Conservation (phyloP, 306 rosid species). For the Vigna unguiculata region DNA sequence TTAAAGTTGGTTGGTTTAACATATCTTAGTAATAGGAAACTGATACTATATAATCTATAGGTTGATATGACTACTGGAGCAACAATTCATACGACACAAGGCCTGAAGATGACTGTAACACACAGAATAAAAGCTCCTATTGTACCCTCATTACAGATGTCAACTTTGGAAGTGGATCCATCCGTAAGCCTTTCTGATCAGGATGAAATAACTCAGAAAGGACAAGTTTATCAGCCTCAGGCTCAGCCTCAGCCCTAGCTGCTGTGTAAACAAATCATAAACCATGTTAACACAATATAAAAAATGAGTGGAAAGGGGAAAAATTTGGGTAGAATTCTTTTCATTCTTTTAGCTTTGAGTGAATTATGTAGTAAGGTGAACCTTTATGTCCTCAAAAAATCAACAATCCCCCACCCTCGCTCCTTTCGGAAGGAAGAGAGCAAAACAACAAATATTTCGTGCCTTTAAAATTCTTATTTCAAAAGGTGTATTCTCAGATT, state of each 20-base stretch:
- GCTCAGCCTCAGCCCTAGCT: conserved; percentile 55
- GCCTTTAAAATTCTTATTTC: conserved; percentile 5
- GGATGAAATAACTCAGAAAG: conserved; percentile 60
- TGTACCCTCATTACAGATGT: conserved; percentile 70
- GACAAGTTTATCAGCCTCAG: conserved; percentile 58
- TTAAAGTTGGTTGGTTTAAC: conserved; percentile 32
- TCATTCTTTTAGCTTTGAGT: conserved; percentile 18
- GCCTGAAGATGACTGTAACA: conserved; percentile 87
- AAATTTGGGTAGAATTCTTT: conserved; percentile 23
- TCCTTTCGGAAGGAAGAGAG: conserved; percentile 27
- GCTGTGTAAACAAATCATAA: conserved; percentile 11
- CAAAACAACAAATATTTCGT: conserved; percentile 18
- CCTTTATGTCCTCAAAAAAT: not conserved
- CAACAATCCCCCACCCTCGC: conserved; percentile 4
- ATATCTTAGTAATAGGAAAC: not conserved
- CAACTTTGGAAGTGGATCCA: conserved; percentile 58
- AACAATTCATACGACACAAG: conserved; percentile 93
- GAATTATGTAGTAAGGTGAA: conserved; percentile 28
- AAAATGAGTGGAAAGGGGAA: conserved; percentile 12
- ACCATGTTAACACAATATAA: not conserved
- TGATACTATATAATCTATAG: conserved; percentile 47
- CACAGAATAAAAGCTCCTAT: conserved; percentile 80
- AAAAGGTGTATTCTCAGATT: not conserved
- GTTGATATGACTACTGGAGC: conserved; percentile 98
- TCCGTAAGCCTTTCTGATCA: conserved; percentile 50